phyloP scores from a whole-genome alignment of 768 basidiomycete genomes.

The Boletus tomentosulus region DNA sequence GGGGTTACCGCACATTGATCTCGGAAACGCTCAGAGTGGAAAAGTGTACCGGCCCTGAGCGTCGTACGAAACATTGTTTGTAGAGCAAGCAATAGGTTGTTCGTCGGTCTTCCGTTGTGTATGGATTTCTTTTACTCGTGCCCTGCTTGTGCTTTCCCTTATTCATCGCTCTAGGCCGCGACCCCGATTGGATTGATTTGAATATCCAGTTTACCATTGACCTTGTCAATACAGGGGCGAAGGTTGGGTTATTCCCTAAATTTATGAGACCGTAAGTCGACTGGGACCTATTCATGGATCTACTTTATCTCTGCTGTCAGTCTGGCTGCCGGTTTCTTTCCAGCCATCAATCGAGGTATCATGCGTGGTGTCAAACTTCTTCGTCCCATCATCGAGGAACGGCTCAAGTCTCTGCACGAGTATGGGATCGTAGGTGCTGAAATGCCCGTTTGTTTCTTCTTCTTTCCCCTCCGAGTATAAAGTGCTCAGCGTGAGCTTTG shows the following conservation, averaged over 20 bases:
- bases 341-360: background rate
- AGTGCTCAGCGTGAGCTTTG: background rate
- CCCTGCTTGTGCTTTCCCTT: background rate
- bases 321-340: slow-evolving; percentile 13
- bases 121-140: background rate
- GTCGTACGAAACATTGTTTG: no score
- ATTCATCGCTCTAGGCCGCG: slow-evolving; percentile 29
- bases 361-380: slow-evolving; percentile 11
- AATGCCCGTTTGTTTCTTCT: slow-evolving; percentile 29
- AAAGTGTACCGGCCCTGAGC: background rate
- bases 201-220: slow-evolving; percentile 18
- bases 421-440: slow-evolving; percentile 27
- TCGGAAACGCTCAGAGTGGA: slow-evolving; percentile 35
- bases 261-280: slow-evolving; percentile 30
- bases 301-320: slow-evolving; percentile 4
- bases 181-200: slow-evolving; percentile 28
- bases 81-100: no score
- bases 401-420: slow-evolving; percentile 18
- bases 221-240: slow-evolving; percentile 14
- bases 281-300: background rate
- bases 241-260: slow-evolving; percentile 30
- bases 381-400: slow-evolving; percentile 29
- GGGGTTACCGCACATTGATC: background rate
- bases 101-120: slow-evolving; percentile 36
- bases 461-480: background rate